These are phyloP conservation scores for Vicia sativa DNA, from an alignment of 306 rosid genomes.

Conservation along the genomic window DNA sequence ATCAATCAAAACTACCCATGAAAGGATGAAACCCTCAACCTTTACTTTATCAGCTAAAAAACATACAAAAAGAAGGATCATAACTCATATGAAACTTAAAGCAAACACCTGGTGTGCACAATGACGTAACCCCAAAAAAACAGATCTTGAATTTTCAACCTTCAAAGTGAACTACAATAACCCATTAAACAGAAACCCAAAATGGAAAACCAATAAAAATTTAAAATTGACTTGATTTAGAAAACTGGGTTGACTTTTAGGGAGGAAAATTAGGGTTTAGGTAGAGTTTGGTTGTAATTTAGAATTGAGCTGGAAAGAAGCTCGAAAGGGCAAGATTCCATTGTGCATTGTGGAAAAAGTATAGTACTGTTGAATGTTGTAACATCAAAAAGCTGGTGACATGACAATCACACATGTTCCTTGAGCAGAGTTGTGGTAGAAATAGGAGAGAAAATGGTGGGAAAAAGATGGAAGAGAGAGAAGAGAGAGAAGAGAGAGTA, in stretches of 20 bases:
- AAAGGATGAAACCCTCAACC: constrained; percentile 39
- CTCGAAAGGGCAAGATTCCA: constrained; percentile 59
- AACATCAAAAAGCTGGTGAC: constrained; percentile 27
- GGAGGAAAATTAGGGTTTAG: constrained; percentile 59
- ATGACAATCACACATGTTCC: constrained; percentile 43
- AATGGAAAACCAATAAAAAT: constrained; percentile 31
- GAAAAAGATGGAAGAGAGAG: not conserved
- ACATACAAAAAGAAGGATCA: constrained; percentile 24
- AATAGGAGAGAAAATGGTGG: constrained; percentile 35
- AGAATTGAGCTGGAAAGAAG: constrained; percentile 48
- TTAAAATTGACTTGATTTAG: constrained; percentile 34
- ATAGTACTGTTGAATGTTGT: constrained; percentile 39
- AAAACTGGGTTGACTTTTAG: constrained; percentile 46
- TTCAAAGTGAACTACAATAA: constrained; percentile 30
- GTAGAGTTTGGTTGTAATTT: constrained; percentile 28
- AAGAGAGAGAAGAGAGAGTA: not conserved
- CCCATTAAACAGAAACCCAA: constrained; percentile 11
- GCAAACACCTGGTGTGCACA: constrained; percentile 39
- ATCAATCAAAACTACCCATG: constrained; percentile 35
- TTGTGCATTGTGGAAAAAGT: constrained; percentile 54
- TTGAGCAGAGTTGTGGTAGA: constrained; percentile 42
- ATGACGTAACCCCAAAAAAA: constrained; percentile 37
- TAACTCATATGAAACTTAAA: constrained; percentile 14
- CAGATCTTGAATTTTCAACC: constrained; percentile 60
- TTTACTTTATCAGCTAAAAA: constrained; percentile 14